These are phyloP conservation scores for Olyra latifolia DNA, from an alignment of 176 grass and related monocot species.

Conservation along the genomic window DNA sequence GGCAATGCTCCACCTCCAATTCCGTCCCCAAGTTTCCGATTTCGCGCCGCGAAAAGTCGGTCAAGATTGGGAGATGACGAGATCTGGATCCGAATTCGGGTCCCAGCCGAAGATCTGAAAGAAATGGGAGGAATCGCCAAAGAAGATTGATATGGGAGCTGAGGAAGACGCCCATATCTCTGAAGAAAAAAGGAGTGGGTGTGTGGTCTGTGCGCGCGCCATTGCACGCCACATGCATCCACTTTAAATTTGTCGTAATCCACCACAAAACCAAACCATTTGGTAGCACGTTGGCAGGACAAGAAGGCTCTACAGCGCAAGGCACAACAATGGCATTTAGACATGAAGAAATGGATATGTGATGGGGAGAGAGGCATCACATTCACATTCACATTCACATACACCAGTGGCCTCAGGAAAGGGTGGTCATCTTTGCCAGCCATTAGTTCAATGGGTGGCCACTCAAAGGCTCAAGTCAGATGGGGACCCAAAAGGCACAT, in stretches of 20 bases:
- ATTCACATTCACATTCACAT: constrained; percentile 39
- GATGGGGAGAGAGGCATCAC: constrained; percentile 38
- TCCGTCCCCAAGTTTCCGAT: not conserved
- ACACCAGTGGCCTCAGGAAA: constrained; percentile 26
- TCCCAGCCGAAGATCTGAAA: constrained; percentile 51
- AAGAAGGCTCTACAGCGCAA: not conserved
- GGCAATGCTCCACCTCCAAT: not conserved
- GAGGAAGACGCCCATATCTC: constrained; percentile 39
- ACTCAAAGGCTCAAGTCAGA: constrained; percentile 36
- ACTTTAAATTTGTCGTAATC: constrained; percentile 45
- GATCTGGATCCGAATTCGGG: constrained; percentile 30
- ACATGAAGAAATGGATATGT: constrained; percentile 16
- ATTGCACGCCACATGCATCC: constrained; percentile 32
- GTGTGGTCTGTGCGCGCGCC: not conserved
- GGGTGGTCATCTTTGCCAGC: not conserved
- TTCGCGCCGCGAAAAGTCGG: not conserved
- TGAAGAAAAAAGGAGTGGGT: constrained; percentile 12
- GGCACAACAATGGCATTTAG: not conserved
- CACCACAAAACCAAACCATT: not conserved
- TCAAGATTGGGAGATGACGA: not conserved
- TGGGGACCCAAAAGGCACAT: constrained; percentile 45
- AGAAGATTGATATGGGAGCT: constrained; percentile 1
- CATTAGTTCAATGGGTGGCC: not conserved
- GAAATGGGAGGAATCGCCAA: constrained; percentile 37
- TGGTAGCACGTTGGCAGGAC: constrained; percentile 8